These are phyloP conservation scores for Aspergillus calidoustus DNA, from an alignment of 2,329 filamentous ascomycete species.

Conservation along the genomic window DNA sequence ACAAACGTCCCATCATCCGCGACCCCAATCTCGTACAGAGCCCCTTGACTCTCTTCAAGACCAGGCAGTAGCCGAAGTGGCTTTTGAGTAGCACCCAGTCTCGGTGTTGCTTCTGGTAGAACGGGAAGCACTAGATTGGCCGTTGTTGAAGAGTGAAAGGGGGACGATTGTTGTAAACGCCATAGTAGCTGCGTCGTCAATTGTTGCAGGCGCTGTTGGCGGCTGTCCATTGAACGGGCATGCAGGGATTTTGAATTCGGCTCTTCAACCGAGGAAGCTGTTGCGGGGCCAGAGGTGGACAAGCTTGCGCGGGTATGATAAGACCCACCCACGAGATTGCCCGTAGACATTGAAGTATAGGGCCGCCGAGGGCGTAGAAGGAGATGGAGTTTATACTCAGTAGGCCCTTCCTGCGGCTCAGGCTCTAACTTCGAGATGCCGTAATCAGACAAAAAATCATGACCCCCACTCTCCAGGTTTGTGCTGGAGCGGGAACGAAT, in stretches of 20 bases:
- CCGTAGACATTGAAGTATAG: constrained; percentile 74
- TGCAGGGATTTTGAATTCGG: constrained; percentile 42
- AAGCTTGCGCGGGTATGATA: constrained; percentile 48
- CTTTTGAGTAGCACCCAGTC: constrained; percentile 60
- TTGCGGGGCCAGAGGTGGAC: constrained; percentile 26
- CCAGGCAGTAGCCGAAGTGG: constrained; percentile 68
- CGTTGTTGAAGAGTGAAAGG: constrained; percentile 81
- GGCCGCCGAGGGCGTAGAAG: constrained; percentile 77
- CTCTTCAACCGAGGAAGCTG: constrained; percentile 35
- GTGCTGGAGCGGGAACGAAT: constrained; percentile 36
- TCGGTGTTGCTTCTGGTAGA: constrained; percentile 67
- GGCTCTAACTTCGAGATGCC: constrained; percentile 78
- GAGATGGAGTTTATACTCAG: constrained; percentile 95
- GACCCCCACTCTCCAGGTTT: constrained; percentile 46
- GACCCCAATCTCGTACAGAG: constrained; percentile 94
- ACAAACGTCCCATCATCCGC: constrained; percentile 91
- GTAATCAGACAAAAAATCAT: constrained; percentile 56
- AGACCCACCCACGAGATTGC: constrained; percentile 56
- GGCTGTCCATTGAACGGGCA: constrained; percentile 66
- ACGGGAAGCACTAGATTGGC: constrained; percentile 75
- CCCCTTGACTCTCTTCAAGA: constrained; percentile 89
- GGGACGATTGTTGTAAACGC: constrained; percentile 92
- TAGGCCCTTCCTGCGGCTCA: constrained; percentile 91
- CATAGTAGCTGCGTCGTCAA: constrained; percentile 94
- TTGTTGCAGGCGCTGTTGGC: constrained; percentile 84